Percentiles rank a stretch among this genome's conserved stretches.
phyloP scores from a whole-genome alignment of 1,139 yeast species.

The Candida pseudocylindracea region DNA sequence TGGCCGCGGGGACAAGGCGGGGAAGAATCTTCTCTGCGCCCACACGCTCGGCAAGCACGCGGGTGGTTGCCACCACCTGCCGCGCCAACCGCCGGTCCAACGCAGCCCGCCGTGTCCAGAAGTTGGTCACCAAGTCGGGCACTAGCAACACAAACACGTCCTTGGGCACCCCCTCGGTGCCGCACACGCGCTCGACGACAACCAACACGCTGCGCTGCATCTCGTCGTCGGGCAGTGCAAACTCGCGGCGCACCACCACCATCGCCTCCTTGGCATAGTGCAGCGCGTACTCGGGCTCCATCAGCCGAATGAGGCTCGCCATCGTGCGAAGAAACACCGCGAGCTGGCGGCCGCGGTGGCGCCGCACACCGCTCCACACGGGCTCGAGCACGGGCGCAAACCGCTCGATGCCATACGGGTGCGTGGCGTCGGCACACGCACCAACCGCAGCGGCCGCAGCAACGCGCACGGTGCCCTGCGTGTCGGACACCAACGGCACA shows the following conservation, averaged over 20 bases:
- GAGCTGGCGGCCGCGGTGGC: slow-evolving; percentile 53
- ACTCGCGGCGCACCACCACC: slow-evolving; percentile 46
- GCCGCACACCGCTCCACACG: slow-evolving; percentile 58
- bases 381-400: slow-evolving; percentile 57
- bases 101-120: slow-evolving; percentile 64
- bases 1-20: slow-evolving; percentile 31
- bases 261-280: slow-evolving; percentile 62
- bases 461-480: slow-evolving; percentile 41
- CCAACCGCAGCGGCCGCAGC: slow-evolving; percentile 54
- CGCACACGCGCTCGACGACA: slow-evolving; percentile 12
- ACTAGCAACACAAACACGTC: slow-evolving; percentile 20
- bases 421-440: slow-evolving; percentile 63
- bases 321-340: slow-evolving; percentile 62
- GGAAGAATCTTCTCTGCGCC: slow-evolving; percentile 45
- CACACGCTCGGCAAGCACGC: slow-evolving; percentile 41
- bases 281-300: slow-evolving; percentile 67
- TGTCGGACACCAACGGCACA: slow-evolving; percentile 42
- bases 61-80: slow-evolving; percentile 50
- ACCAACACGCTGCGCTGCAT: slow-evolving; percentile 55
- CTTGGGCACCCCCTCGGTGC: slow-evolving; percentile 9
- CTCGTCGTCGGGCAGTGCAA: slow-evolving; percentile 71
- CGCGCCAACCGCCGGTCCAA: slow-evolving; percentile 23
- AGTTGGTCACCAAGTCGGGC: slow-evolving; percentile 42
- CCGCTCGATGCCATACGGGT: slow-evolving; percentile 82
- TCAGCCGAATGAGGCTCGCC: slow-evolving; percentile 65